Conservation (phyloP, 768 basidiomycete species). For the Exidia glandulosa region DNA sequence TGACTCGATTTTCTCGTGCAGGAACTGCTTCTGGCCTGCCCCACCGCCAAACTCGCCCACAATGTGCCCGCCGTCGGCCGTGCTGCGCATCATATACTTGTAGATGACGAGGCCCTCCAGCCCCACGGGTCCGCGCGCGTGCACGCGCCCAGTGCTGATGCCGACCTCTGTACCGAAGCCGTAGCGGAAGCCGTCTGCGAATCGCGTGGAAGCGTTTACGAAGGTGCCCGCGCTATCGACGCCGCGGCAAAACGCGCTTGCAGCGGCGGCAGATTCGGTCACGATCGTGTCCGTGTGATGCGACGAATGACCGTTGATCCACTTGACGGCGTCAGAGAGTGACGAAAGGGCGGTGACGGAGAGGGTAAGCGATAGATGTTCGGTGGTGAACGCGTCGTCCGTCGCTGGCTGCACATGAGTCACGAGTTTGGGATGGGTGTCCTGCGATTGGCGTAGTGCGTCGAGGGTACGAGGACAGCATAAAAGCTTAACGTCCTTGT, state of each 20-base stretch:
- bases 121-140: constrained; percentile 93
- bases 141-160: constrained; percentile 92
- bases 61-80: constrained; percentile 62
- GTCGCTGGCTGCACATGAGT: constrained; percentile 41
- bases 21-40: constrained; percentile 57
- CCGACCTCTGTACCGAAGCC: constrained; percentile 98
- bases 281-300: constrained; percentile 94
- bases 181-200: constrained; percentile 93
- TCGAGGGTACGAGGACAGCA: constrained; percentile 62
- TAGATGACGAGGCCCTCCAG: constrained; percentile 90
- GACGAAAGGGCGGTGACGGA: constrained; percentile 70
- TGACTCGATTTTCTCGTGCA: constrained; percentile 42
- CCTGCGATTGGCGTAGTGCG: constrained; percentile 35
- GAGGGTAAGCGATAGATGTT: constrained; percentile 78
- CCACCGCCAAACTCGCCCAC: constrained; percentile 87
- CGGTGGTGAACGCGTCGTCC: constrained; percentile 65
- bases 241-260: constrained; percentile 68
- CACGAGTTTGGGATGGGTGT: constrained; percentile 9
- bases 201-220: constrained; percentile 90
- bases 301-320: constrained; percentile 88
- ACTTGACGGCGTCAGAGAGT: constrained; percentile 61
- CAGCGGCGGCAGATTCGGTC: constrained; percentile 60
- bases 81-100: constrained; percentile 88
- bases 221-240: constrained; percentile 90
- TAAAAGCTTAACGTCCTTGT: constrained; percentile 59